These are phyloP conservation scores for Tephrocybe sp. DNA, from an alignment of 768 basidiomycete genomes.

Conservation along the genomic window DNA sequence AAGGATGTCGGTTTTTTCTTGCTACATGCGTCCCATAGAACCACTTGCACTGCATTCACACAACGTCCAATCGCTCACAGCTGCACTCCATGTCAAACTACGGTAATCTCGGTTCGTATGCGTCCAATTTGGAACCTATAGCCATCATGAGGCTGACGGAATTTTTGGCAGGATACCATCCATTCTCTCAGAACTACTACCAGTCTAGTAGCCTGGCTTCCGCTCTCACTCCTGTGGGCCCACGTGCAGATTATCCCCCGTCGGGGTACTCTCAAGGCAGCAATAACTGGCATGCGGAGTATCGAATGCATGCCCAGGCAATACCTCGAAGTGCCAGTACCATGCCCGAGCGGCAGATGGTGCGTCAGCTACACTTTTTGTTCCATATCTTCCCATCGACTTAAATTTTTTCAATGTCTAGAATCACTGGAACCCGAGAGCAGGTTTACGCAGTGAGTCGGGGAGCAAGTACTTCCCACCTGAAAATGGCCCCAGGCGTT, in stretches of 20 bases:
- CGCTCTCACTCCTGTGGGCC: conserved; percentile 2
- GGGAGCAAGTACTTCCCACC: neutral
- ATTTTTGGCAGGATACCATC: neutral
- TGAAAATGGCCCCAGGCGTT: conserved; percentile 1
- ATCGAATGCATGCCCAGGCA: neutral
- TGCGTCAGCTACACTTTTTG: neutral
- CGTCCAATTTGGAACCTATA: too few relatives aligned
- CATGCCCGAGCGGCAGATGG: conserved; percentile 8
- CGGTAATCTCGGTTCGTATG: neutral
- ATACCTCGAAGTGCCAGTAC: conserved; percentile 2
- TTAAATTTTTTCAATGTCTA: neutral
- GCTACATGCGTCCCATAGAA: too few relatives aligned
- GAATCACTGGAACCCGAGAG: neutral
- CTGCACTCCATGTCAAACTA: conserved; percentile 3
- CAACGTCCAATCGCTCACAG: neutral
- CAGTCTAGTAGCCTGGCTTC: conserved; percentile 9
- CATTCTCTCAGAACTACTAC: conserved; percentile 1
- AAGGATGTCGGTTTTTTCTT: neutral
- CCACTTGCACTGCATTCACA: neutral
- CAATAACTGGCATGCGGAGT: neutral
- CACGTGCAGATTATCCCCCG: neutral
- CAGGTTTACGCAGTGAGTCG: neutral
- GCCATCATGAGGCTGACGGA: neutral
- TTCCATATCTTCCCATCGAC: neutral
- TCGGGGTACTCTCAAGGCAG: neutral